phyloP scores from a whole-genome alignment of 2,329 filamentous ascomycete species.

The Emmonsiellopsis sp. region DNA sequence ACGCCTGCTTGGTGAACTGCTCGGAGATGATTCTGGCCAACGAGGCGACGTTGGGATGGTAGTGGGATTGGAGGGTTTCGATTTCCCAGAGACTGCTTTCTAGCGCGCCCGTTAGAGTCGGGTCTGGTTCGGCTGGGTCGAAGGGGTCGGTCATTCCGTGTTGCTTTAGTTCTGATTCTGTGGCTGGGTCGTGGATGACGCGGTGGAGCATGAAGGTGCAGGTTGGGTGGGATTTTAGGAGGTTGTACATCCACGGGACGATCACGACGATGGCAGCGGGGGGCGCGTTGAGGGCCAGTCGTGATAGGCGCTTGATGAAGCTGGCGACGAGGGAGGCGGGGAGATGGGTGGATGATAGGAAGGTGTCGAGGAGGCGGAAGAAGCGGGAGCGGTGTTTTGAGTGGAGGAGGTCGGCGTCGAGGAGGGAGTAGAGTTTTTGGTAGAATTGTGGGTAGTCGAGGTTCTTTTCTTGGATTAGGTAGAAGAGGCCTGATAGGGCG shows the following conservation, averaged over 20 bases:
- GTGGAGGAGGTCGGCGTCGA: constrained; percentile 78
- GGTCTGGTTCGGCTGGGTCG: constrained; percentile 63
- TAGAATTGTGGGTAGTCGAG: constrained; percentile 95
- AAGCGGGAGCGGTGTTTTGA: constrained; percentile 91
- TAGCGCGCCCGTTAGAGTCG: constrained; percentile 75
- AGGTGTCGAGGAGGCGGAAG: constrained; percentile 84
- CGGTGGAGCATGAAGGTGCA: constrained; percentile 97
- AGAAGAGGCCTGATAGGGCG: constrained; percentile 86
- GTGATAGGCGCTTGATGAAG: constrained; percentile 87
- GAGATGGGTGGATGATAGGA: constrained; percentile 83
- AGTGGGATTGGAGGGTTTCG: constrained; percentile 81
- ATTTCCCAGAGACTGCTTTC: constrained; percentile 95
- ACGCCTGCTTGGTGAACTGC: constrained; percentile 92
- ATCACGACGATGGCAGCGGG: constrained; percentile 82
- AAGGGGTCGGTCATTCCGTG: constrained; percentile 67
- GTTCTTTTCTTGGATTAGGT: constrained; percentile 86
- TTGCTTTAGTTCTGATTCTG: constrained; percentile 51
- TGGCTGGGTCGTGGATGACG: constrained; percentile 48
- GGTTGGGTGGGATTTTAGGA: constrained; percentile 77
- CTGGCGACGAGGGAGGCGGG: constrained; percentile 84
- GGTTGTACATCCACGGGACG: constrained; percentile 90
- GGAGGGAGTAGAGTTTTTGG: constrained; percentile 80
- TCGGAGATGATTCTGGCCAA: constrained; percentile 89
- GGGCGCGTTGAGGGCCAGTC: constrained; percentile 76
- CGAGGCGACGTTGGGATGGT: constrained; percentile 92